These are phyloP conservation scores for Croton laevigatus DNA, from an alignment of 441 rosid species.

Conservation along the genomic window DNA sequence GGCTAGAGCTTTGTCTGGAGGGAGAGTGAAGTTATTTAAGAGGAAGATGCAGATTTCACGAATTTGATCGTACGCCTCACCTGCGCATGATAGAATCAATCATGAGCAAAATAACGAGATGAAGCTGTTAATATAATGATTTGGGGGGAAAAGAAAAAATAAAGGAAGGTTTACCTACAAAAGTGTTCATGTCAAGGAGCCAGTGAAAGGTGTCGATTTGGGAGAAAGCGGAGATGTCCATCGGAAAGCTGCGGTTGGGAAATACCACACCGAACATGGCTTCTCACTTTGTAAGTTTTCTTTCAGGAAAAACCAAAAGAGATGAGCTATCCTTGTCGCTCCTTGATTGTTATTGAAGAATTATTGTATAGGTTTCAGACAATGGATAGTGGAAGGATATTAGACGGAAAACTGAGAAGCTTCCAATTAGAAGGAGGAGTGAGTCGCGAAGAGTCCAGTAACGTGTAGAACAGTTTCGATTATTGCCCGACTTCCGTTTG, in stretches of 20 bases:
- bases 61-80: conserved; percentile 80
- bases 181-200: conserved; percentile 94
- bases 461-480: background rate
- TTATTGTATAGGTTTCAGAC: background rate
- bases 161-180: conserved; percentile 54
- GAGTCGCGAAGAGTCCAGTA: background rate
- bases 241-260: conserved; percentile 92
- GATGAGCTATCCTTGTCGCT: background rate
- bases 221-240: conserved; percentile 78
- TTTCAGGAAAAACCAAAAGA: background rate
- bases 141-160: no score
- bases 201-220: conserved; percentile 92
- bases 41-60: conserved; percentile 81
- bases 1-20: conserved; percentile 83
- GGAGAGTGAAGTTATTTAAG: conserved; percentile 69
- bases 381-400: background rate
- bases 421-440: background rate
- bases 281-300: background rate
- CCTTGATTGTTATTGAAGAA: background rate
- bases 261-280: conserved; percentile 89
- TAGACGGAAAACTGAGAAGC: background rate
- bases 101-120: background rate
- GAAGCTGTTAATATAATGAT: background rate
- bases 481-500: background rate
- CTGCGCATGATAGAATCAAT: conserved; percentile 24